Evolutionary conservation across 352 stramenopile species (phyloP), one percentile per base, ranked within the genome.

Genomic region (Thraustochytrium sp.): DNA sequence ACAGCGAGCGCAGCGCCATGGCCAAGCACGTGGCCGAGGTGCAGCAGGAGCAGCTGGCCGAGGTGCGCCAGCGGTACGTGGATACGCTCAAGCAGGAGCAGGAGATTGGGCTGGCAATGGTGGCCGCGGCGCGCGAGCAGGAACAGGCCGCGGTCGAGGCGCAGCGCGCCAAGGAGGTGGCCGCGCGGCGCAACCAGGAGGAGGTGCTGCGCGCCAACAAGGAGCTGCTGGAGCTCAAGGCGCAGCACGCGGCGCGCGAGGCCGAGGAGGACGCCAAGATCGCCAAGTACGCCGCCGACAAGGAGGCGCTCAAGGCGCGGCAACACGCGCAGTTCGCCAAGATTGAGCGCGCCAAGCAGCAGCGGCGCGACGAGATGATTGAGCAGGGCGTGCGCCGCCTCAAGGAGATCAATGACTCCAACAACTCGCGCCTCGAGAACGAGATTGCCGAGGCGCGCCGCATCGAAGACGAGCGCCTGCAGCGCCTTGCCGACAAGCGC

Each of bases 21-120:
- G 87, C 88, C 64, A 87, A 88, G 11, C 63, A 85, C 65, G 87
- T 95, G 23, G 90, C 89, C 4, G 48, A 49, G 26, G 88, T 89
- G 31, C 92, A 95, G 78, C 90, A 92, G 74, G 75, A 90, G 61
- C 91, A 95, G 84, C 89, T 95, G 36, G 89, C 92, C 48, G 90
- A 94, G 75, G 94, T 93, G 86, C 94, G 94, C 36, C 87, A 93
- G 59, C 89, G 89, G 2, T 93, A 94, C 77, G 93, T 95, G 46
- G 86, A 85, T 26, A 86, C 90, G 51, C 88, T 95, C 0, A 88
- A 89, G 3, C 89, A 93, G 21, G 51, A 68, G 36, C 23, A 82
- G 44, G 48, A 16, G 38, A 38, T 84, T 23, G 82, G 62, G 18
- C 37, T 76, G 16, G 36, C 82, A 23, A 77, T 82, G 48, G 44